Conservation (phyloP, 371 early-diverging fungal species). For the Mortierella sp. region DNA sequence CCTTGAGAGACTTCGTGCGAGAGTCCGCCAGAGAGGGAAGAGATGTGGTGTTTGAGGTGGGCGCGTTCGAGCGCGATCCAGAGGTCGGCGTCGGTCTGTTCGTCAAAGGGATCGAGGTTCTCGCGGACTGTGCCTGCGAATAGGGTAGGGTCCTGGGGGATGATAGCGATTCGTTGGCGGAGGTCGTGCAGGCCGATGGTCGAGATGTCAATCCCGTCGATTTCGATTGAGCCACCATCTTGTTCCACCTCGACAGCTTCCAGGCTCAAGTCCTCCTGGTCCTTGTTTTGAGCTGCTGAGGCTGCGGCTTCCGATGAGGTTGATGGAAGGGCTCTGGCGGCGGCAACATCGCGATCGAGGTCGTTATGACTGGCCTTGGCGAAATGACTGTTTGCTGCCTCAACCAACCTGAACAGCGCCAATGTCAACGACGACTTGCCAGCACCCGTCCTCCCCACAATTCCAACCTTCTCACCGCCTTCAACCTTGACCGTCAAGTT, state of each 20-base stretch:
- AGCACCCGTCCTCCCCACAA: conserved; percentile 67
- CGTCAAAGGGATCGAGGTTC: conserved; percentile 78
- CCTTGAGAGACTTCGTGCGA: conserved; percentile 63
- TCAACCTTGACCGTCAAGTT: conserved; percentile 67
- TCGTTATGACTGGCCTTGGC: conserved; percentile 9
- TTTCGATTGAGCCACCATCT: conserved; percentile 64
- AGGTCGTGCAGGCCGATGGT: conserved; percentile 74
- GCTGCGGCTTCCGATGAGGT: not conserved
- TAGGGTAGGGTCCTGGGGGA: conserved; percentile 82
- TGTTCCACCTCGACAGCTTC: conserved; percentile 62
- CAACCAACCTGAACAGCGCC: conserved; percentile 88
- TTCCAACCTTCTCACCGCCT: conserved; percentile 67
- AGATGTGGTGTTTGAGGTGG: conserved; percentile 65
- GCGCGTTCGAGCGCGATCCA: conserved; percentile 76
- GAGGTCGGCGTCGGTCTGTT: conserved; percentile 71
- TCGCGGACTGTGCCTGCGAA: conserved; percentile 78
- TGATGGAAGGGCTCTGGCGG: not conserved
- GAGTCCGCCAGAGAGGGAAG: conserved; percentile 35
- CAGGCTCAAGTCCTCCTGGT: conserved; percentile 57
- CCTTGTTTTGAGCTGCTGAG: conserved; percentile 62
- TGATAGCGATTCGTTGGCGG: conserved; percentile 79
- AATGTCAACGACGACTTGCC: conserved; percentile 88
- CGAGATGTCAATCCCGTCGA: conserved; percentile 75
- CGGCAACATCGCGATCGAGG: not conserved
- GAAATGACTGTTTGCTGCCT: conserved; percentile 65